Conservation (phyloP, 2,329 filamentous ascomycete species). For the Cladobotryum protrusum region DNA sequence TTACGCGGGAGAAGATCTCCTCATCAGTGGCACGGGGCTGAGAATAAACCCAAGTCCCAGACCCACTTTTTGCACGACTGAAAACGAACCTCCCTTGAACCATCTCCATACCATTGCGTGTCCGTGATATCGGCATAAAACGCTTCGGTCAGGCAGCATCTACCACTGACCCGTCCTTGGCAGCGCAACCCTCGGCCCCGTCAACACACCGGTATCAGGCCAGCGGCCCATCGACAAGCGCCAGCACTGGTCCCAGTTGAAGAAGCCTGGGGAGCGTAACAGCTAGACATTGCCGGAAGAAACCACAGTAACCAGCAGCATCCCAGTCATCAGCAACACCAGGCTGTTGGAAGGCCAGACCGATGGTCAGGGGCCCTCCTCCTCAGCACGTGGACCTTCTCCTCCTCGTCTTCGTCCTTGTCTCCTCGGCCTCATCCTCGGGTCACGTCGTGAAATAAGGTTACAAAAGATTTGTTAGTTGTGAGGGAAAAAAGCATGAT, state of each 20-base stretch:
- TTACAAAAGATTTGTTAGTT: neutral
- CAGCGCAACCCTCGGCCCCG: conserved; percentile 57
- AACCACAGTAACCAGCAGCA: conserved; percentile 64
- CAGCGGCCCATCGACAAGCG: conserved; percentile 60
- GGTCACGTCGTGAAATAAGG: conserved; percentile 63
- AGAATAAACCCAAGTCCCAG: conserved; percentile 36
- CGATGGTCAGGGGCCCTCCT: conserved; percentile 74
- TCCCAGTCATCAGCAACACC: conserved; percentile 80
- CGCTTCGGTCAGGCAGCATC: conserved; percentile 15
- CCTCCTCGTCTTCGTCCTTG: conserved; percentile 83
- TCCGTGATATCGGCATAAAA: conserved; percentile 3
- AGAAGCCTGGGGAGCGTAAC: conserved; percentile 42
- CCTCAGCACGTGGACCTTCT: conserved; percentile 84
- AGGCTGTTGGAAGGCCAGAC: conserved; percentile 62
- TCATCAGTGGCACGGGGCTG: conserved; percentile 82
- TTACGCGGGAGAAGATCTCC: conserved; percentile 73
- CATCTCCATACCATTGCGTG: conserved; percentile 13
- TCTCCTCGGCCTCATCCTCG: conserved; percentile 99
- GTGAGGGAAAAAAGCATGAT: no score
- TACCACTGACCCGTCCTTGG: conserved; percentile 53
- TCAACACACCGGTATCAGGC: conserved; percentile 59
- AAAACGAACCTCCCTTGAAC: conserved; percentile 16
- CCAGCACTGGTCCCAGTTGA: conserved; percentile 53
- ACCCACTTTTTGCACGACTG: conserved; percentile 15
- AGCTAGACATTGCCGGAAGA: conserved; percentile 39